Base-by-base conservation (phyloP, 768 basidiomycete genomes). In the Suillus clintonianus region DNA sequence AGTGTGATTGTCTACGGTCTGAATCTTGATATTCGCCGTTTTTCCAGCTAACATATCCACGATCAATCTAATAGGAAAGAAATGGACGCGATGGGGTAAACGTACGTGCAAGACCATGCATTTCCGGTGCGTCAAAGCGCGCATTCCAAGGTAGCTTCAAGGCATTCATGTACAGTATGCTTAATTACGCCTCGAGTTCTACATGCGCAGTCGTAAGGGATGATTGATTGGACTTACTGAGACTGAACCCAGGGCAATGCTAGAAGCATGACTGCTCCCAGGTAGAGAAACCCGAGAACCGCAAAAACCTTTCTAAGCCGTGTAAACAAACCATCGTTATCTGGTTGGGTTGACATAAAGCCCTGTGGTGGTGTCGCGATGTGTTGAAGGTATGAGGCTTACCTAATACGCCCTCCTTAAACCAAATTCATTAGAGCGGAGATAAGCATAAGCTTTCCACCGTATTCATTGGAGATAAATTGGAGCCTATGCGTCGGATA, bases 31-130 rank as follows among this genome's bases (percentile, higher is more conserved):
- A 69, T 95, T 92, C 55, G 85, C 75, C 0, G 92, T 89, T 73
- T 92, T 95, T 67, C 88, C 89, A 4, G 91, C 92, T 94, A 60
- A 42, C 5, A 19, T 39, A 41, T 51, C 30, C 32, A 45, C 11
- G 13, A 13, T 22, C 30, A 14, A n/a, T 56, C 36, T 39, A 10
- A n/a, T 24, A 22, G 27, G 32, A 53, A 54, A n/a, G 36, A 60
- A 55, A 51, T 32, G 15, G n/a, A 32, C 51, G 10, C 2, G 17
- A 57, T 39, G 27, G 8, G 45, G 5, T 22, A 30, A 41, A 78
- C 86, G 68, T 73, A 94, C 92, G 93, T 34, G 95, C 88, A 61
- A 97, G 79, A 1, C 92, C 91, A 72, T 93, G 93, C 66, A 76
- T 83, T 72, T 93, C 92, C 1, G 95, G 95, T 8, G 77, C 69